Conservation (phyloP, 768 basidiomycete genomes). For the Naematelia aurantialba region DNA sequence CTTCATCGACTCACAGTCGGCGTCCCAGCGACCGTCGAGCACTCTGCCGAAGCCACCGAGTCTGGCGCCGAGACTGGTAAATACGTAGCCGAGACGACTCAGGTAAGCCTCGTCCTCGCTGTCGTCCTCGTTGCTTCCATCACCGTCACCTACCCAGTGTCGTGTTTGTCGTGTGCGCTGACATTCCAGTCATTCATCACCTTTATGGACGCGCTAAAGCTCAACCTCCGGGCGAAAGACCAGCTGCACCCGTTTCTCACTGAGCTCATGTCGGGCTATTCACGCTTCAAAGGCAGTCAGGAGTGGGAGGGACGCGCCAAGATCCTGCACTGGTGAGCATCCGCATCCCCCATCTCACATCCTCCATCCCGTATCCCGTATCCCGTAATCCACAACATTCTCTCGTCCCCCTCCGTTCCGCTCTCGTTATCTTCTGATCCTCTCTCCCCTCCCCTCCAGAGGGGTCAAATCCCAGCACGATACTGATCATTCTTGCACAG, state of each 20-base stretch:
- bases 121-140: neutral
- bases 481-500: constrained; percentile 51
- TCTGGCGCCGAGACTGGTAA: constrained; percentile 83
- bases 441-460: neutral
- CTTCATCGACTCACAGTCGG: constrained; percentile 84
- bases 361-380: neutral
- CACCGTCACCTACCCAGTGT: neutral
- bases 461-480: neutral
- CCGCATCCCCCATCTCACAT: neutral
- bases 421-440: neutral
- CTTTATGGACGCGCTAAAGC: constrained; percentile 94
- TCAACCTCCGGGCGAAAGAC: constrained; percentile 91
- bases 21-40: constrained; percentile 94
- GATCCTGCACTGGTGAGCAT: constrained; percentile 81
- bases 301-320: constrained; percentile 95
- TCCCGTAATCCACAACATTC: neutral
- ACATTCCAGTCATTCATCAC: constrained; percentile 87
- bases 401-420: neutral
- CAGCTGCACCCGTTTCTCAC: constrained; percentile 91
- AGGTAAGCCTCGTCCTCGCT: constrained; percentile 56
- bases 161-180: neutral
- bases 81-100: constrained; percentile 96
- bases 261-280: constrained; percentile 91
- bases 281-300: constrained; percentile 86
- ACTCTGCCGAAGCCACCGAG: constrained; percentile 65